phyloP scores from a whole-genome alignment of 306 rosid species.

The Spatholobus suberectus region DNA sequence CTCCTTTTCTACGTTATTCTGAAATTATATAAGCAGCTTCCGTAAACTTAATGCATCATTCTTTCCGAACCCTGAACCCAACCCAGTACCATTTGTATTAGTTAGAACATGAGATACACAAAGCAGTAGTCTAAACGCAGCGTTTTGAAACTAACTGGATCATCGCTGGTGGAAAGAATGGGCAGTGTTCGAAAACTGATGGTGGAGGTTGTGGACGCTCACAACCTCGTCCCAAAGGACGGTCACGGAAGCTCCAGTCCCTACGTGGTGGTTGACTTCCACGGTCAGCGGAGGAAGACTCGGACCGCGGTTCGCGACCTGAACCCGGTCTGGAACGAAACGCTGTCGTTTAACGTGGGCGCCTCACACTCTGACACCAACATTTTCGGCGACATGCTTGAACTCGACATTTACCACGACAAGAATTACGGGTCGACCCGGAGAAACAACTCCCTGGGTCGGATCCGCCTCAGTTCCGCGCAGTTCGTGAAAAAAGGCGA shows the following conservation, averaged over 20 bases:
- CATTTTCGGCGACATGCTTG: slow-evolving; percentile 71
- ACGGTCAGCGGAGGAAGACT: slow-evolving; percentile 72
- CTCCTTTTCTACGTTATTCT: neutral
- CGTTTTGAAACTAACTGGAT: neutral
- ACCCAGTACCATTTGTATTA: neutral
- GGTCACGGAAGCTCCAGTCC: slow-evolving; percentile 88
- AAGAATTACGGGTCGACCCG: slow-evolving; percentile 62
- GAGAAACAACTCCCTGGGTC: slow-evolving; percentile 69
- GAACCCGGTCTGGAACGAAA: slow-evolving; percentile 82
- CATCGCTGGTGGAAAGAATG: slow-evolving; percentile 30
- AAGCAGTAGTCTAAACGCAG: neutral
- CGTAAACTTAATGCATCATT: slow-evolving; percentile 16
- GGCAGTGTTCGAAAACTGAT: slow-evolving; percentile 57
- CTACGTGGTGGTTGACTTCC: slow-evolving; percentile 66
- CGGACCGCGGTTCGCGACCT: slow-evolving; percentile 57
- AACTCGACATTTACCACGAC: slow-evolving; percentile 73
- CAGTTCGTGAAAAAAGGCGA: slow-evolving; percentile 86
- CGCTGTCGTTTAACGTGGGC: slow-evolving; percentile 66
- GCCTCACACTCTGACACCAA: slow-evolving; percentile 55
- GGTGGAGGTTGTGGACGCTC: slow-evolving; percentile 88
- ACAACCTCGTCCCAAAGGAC: slow-evolving; percentile 73
- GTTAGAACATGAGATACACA: slow-evolving; percentile 7
- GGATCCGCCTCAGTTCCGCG: slow-evolving; percentile 61
- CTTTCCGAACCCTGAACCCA: neutral
- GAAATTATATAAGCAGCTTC: slow-evolving; percentile 23